Evolutionary conservation across 2,329 filamentous ascomycete species (phyloP).

Genomic region (Ophiostoma triangulosporum): DNA sequence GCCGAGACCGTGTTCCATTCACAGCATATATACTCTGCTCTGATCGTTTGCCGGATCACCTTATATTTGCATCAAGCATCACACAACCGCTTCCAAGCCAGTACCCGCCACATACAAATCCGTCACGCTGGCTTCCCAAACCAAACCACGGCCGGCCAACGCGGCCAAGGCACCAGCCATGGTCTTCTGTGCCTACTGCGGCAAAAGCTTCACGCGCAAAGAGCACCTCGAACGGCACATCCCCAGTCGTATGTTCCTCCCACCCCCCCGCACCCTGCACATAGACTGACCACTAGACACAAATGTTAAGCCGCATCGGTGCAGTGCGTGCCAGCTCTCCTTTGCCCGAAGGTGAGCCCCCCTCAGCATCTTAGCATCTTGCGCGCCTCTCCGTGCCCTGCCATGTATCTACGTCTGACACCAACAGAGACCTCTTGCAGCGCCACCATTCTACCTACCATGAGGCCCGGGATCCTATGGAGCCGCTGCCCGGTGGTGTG

Average conservation of each 20-base stretch:
- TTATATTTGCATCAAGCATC: background rate
- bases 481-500: slow-evolving; percentile 29
- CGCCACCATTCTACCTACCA: slow-evolving; percentile 39
- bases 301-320: slow-evolving; percentile 40
- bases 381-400: too few species aligned
- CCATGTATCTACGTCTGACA: background rate
- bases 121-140: slow-evolving; percentile 9
- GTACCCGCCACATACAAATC: background rate
- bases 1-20: slow-evolving; percentile 4
- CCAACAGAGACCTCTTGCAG: slow-evolving; percentile 34
- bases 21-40: background rate
- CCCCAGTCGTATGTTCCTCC: slow-evolving; percentile 30
- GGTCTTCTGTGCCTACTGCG: slow-evolving; percentile 41
- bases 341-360: slow-evolving; percentile 33
- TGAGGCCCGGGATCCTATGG: slow-evolving; percentile 33
- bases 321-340: slow-evolving; percentile 33
- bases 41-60: background rate
- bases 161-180: slow-evolving; percentile 14
- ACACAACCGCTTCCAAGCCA: background rate
- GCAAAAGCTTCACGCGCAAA: slow-evolving; percentile 40
- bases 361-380: too few species aligned
- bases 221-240: slow-evolving; percentile 44
- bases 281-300: slow-evolving; percentile 28
- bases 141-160: slow-evolving; percentile 9
- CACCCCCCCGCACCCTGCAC: background rate